Evolutionary conservation across 768 basidiomycete genomes (phyloP).

Genomic region (Crucibulum laeve): DNA sequence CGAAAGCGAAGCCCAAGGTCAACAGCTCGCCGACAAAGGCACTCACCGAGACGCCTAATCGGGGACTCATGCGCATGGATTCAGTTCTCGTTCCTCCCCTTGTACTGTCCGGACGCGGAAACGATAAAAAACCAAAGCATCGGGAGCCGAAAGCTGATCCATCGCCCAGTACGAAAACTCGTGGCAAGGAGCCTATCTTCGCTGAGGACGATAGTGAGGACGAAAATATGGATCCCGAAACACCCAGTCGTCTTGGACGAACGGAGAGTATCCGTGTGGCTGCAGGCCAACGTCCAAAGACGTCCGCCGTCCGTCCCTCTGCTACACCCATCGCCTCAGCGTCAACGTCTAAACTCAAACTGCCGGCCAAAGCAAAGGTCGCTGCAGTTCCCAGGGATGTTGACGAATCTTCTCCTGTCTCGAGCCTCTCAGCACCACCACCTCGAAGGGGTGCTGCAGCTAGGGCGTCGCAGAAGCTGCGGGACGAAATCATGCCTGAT

Average conservation of each 20-base stretch:
- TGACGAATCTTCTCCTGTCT: conserved; percentile 10
- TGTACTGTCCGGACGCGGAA: not conserved
- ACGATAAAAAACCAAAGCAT: no score
- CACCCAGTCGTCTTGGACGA: conserved; percentile 8
- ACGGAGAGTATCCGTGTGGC: conserved; percentile 23
- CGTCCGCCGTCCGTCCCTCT: conserved; percentile 6
- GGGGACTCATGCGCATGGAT: not conserved
- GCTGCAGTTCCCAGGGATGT: not conserved
- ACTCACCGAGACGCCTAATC: conserved; percentile 2
- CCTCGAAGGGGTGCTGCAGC: conserved; percentile 38
- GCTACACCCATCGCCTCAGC: conserved; percentile 3
- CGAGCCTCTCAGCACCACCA: conserved; percentile 5
- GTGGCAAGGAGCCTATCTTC: not conserved
- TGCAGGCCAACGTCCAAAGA: conserved; percentile 18
- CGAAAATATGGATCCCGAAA: conserved; percentile 9
- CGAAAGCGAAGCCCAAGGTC: conserved; percentile 9
- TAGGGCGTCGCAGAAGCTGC: conserved; percentile 47
- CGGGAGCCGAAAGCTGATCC: no score
- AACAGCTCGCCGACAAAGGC: conserved; percentile 9
- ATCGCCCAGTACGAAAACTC: not conserved
- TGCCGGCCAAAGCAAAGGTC: conserved; percentile 7
- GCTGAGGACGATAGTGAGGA: conserved; percentile 7
- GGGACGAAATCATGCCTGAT: conserved; percentile 76
- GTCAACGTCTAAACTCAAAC: conserved; percentile 7
- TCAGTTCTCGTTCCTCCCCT: not conserved